Base-by-base conservation (phyloP, 768 basidiomycete species). In the Mycena olivaceomarginata region DNA sequence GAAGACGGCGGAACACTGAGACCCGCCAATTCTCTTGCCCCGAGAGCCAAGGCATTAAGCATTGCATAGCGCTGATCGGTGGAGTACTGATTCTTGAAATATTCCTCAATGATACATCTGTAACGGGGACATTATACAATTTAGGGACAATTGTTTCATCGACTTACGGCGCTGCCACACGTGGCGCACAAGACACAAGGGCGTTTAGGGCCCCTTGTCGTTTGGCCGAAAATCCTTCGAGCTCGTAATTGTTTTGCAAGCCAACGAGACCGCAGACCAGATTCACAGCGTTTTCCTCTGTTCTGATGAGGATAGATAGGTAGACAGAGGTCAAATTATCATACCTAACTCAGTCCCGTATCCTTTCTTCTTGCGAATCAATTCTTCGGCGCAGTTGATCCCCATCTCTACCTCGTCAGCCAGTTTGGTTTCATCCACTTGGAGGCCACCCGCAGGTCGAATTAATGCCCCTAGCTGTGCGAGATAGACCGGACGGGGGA, bases 11-110 rank as follows among this genome's bases (percentile, higher is more conserved):
- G 81, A 77, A 90, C 59, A 74, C 88, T 80, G 81, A 91, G 77
- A 81, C 87, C 88, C 79, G 87, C 95, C 8, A 98, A 87, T 83
- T 99, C 98, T 73, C 96, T 89, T 9, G 96, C 96, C 8, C 96
- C 96, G 45, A 97, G 85, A 0, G 96, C 96, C 13, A 99, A 87
- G 1, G 97, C 94, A 76, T 95, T 97, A 25, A 99, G 89, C 79
- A 97, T 96, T 12, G 92, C 91, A 76, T 92, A 95, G 10, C 98
- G 94, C 80, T 99, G 97, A 41, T 93, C 90, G 20, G 92, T 91
- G 0, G 98, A 98, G 84, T 98, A 98, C 78, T 98, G 96, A 64
- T 95, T 95, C 80, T 94, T 94, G 88, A 99, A 99, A 85, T 97
- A 98, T 82, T 98, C 96, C 83, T 98, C 97, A 68, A 96, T 93